Conservation (phyloP, 805 yeast genomes). For the Candida maltosa region DNA sequence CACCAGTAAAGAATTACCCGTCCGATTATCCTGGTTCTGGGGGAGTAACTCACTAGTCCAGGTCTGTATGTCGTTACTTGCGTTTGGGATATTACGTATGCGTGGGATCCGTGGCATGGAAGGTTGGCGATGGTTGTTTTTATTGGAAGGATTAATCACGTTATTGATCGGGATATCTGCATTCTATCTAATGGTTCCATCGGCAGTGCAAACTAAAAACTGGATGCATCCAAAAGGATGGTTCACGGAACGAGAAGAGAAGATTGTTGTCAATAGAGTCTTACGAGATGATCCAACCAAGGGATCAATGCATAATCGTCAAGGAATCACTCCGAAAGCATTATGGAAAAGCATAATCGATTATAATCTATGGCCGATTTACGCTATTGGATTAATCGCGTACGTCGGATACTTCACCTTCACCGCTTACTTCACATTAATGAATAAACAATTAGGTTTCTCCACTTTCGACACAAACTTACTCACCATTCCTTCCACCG, state of each 20-base stretch:
- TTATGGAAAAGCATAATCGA: slow-evolving; percentile 43
- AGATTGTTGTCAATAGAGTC: slow-evolving; percentile 54
- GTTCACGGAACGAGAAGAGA: slow-evolving; percentile 49
- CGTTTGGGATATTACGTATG: slow-evolving; percentile 50
- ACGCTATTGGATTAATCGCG: slow-evolving; percentile 32
- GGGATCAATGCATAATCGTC: slow-evolving; percentile 66
- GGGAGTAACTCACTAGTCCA: slow-evolving; percentile 19
- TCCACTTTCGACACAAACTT: too few species aligned
- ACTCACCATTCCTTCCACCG: too few species aligned
- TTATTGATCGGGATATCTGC: slow-evolving; percentile 44
- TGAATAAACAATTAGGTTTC: slow-evolving; percentile 14
- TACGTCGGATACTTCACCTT: slow-evolving; percentile 18
- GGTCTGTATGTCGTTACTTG: slow-evolving; percentile 32
- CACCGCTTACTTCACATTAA: slow-evolving; percentile 7
- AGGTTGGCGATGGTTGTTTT: slow-evolving; percentile 65
- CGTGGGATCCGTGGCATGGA: slow-evolving; percentile 40
- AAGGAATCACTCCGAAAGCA: slow-evolving; percentile 30
- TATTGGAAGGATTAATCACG: slow-evolving; percentile 60
- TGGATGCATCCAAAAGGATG: slow-evolving; percentile 46
- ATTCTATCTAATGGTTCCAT: slow-evolving; percentile 49
- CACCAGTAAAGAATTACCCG: slow-evolving; percentile 53
- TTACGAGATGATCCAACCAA: slow-evolving; percentile 59
- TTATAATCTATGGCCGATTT: slow-evolving; percentile 39
- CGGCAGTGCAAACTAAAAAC: slow-evolving; percentile 47
- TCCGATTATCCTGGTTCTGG: slow-evolving; percentile 49